phyloP scores from a whole-genome alignment of 345 rosid species.

The Jatropha curcas region DNA sequence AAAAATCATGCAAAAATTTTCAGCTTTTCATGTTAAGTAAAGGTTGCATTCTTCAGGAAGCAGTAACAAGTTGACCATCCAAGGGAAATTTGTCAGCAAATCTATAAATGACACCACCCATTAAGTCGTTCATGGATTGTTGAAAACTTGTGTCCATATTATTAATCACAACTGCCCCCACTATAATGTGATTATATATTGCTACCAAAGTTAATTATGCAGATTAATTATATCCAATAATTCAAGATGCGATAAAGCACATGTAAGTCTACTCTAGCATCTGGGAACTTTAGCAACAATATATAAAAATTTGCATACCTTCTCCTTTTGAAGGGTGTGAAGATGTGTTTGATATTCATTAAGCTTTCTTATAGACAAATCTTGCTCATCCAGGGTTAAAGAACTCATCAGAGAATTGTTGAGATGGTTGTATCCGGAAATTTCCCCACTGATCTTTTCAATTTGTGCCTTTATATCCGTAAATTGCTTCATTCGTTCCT shows the following conservation, averaged over 20 bases:
- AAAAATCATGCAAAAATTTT: neutral
- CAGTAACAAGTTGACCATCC: neutral
- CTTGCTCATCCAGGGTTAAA: slow-evolving; percentile 67
- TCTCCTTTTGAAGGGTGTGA: slow-evolving; percentile 77
- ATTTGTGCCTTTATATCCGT: slow-evolving; percentile 68
- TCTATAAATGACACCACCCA: neutral
- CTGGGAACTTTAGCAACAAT: neutral
- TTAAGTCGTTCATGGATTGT: neutral
- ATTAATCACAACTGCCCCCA: neutral
- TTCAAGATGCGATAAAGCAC: neutral
- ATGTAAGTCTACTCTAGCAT: neutral
- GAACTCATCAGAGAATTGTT: slow-evolving; percentile 39
- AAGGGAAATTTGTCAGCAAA: neutral
- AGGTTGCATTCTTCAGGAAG: neutral
- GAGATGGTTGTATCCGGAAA: slow-evolving; percentile 60
- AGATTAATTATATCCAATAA: neutral
- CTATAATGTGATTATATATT: neutral
- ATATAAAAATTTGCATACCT: slow-evolving; percentile 44
- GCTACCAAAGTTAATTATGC: neutral
- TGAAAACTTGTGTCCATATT: neutral
- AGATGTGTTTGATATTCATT: slow-evolving; percentile 79
- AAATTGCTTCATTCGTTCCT: slow-evolving; percentile 77
- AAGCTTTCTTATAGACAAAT: slow-evolving; percentile 80
- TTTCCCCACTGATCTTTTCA: slow-evolving; percentile 80
- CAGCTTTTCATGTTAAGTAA: neutral